Base-by-base conservation (phyloP, 2,329 filamentous ascomycete genomes). In the Lojkania enalia region DNA sequence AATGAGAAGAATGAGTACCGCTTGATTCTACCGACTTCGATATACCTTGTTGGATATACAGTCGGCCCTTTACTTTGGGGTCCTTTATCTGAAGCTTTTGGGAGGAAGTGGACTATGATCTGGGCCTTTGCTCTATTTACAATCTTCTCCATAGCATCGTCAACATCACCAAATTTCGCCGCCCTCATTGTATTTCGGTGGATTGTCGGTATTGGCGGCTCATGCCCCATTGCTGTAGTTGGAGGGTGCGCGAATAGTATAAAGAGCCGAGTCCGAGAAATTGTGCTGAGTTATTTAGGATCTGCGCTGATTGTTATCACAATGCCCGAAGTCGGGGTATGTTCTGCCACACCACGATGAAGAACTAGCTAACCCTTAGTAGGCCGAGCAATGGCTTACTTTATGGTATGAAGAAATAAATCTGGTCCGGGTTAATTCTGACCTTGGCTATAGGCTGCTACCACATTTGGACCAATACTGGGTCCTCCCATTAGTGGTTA, bases 391-490 rank as follows among this genome's bases (percentile, higher is more conserved):
- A 83, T 85, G 74, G 77, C 82, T 1, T 67, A 79, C 30, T 86
- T 84, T 69, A 85, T 85, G 78, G 80, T 79, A 14, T 83, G 77
- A 12, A 88, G n/a, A n/a, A n/a, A n/a, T n/a, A n/a, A n/a, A n/a
- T n/a, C n/a, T n/a, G n/a, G n/a, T n/a, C n/a, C n/a, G n/a, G n/a
- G n/a, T n/a, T n/a, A n/a, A n/a, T n/a, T n/a, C n/a, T n/a, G n/a
- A n/a, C n/a, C n/a, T n/a, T n/a, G n/a, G n/a, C n/a, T n/a, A n/a
- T n/a, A n/a, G n/a, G n/a, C n/a, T n/a, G n/a, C n/a, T n/a, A n/a
- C 85, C 3, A 77, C 81, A 0, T 81, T 81, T 33, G 86, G 86
- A 0, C 85, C 84, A 0, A 74, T 88, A n/a, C 66, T 84, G 2
- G 81, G 83, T 2, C 85, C 85, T 2, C 79, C 85, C 13, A 75